These are phyloP conservation scores for Talaromyces liani DNA, from an alignment of 495 filamentous ascomycete genomes.

Conservation along the genomic window DNA sequence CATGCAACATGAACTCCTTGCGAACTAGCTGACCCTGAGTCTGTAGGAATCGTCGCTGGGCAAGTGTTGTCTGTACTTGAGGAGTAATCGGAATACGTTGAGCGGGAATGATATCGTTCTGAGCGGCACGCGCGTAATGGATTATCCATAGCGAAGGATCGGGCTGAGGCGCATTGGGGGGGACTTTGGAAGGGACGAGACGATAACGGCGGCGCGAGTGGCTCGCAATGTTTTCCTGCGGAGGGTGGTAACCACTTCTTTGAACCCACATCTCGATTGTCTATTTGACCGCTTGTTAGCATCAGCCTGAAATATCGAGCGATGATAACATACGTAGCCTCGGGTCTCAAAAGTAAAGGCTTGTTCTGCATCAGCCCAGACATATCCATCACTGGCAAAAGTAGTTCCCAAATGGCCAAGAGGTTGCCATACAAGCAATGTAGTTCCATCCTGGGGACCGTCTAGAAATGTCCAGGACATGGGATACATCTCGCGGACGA, in stretches of 20 bases:
- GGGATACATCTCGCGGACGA: slow-evolving; percentile 64
- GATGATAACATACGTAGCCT: slow-evolving; percentile 60
- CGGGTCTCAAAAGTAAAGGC: slow-evolving; percentile 61
- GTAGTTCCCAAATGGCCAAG: slow-evolving; percentile 53
- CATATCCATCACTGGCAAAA: slow-evolving; percentile 83
- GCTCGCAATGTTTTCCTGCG: slow-evolving; percentile 58
- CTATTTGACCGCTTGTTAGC: slow-evolving; percentile 23
- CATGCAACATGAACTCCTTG: slow-evolving; percentile 90
- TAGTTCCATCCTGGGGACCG: slow-evolving; percentile 67
- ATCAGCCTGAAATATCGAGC: background rate
- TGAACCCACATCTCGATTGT: slow-evolving; percentile 78
- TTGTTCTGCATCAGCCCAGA: slow-evolving; percentile 78
- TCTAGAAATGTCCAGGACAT: slow-evolving; percentile 92
- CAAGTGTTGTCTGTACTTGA: slow-evolving; percentile 52
- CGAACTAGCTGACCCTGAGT: slow-evolving; percentile 71
- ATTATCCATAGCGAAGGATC: slow-evolving; percentile 87
- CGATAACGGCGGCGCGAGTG: slow-evolving; percentile 81
- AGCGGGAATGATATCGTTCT: slow-evolving; percentile 59
- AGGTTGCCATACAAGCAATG: slow-evolving; percentile 85
- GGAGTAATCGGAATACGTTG: slow-evolving; percentile 52
- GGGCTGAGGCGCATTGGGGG: slow-evolving; percentile 51
- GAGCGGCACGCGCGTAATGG: slow-evolving; percentile 77
- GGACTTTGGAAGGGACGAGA: slow-evolving; percentile 55
- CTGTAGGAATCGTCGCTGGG: slow-evolving; percentile 61
- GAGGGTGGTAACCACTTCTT: slow-evolving; percentile 63